Base-by-base conservation (phyloP, 1,284 basidiomycete species). In the Cutaneotrichosporon dermatis region DNA sequence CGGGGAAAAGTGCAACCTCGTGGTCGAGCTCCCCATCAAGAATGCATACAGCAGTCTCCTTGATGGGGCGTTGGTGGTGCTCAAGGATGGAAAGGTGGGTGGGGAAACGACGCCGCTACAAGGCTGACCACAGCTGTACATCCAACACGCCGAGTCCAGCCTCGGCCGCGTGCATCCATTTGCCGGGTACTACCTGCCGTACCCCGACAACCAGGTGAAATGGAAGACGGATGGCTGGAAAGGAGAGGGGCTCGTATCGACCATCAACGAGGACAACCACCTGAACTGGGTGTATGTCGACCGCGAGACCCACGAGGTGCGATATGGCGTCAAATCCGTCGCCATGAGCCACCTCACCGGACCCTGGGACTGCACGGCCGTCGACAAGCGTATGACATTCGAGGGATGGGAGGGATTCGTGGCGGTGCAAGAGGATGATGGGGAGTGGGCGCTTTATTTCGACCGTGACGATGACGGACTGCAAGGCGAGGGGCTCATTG, bases 221-320 rank as follows among this genome's bases (percentile, higher is more conserved):
- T 65, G 63, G 63, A 57, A 60, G 46, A 57, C 54, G 7, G 63
- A 60, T 7, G 63, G 63, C 33, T 65, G 55, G 48, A 65, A 62
- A 46, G 63, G 63, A 15, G 63, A 65, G 56, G 63, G 63, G 7
- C 39, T 65, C 35, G 63, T 65, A 33, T 60, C 58, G 44, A 62
- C 63, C 36, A 59, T 60, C 49, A 65, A 65, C 46, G 58, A 57
- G 13, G 51, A 62, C n/a, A 62, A 65, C 44, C 54, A 56, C 25
- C 57, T 65, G 45, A 65, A 65, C 48, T 65, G 63, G 63, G 51
- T 62, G 7, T 65, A 65, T 35, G 61, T 65, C 45, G 63, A 65
- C 46, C 34, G 49, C 11, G 15, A 56, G 16, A 65, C 63, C 2
- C 55, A 65, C 37, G 60, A 65, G 52, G 44, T 62, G 25, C 62